Base-by-base conservation (phyloP, 352 stramenopile genomes). In the Globisporangium rhizosaccharum region DNA sequence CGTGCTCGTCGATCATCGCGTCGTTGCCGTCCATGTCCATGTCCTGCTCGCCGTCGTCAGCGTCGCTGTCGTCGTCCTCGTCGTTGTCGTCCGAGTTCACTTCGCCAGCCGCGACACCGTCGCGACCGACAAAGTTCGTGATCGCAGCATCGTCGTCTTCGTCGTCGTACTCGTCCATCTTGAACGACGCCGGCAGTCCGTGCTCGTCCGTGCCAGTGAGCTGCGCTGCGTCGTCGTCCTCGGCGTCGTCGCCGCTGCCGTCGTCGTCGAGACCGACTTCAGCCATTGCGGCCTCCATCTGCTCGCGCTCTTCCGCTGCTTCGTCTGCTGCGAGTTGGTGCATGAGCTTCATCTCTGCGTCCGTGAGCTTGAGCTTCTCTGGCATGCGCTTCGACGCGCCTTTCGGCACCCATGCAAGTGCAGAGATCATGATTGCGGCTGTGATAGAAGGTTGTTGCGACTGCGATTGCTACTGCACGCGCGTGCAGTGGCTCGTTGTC, bases 101-200 rank as follows among this genome's bases (percentile, higher is more conserved):
- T 8, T 74, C 62, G 14, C 73, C 62, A 12, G 49, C 53, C 0
- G 60, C 65, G 50, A 64, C 59, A 23, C 57, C 62, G 36, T 81
- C 73, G 44, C 66, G 67, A 20, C 76, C 73, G 49, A 90, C 66
- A 59, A 90, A 94, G 56, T 83, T 92, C 50, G 83, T 87, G 50
- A 95, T 89, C 33, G 82, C 82, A 11, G 70, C 83, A 48, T 94
- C 84, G 57, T 94, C 76, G 56, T 90, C 84, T 58, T 94, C 84
- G 7, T 94, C 83, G 56, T 95, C 85, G 67, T 96, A 94, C 52
- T 95, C 79, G 61, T 95, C 83, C 83, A 94, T 94, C 63, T 88
- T 87, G 68, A 96, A 92, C 39, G 65, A 78, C 11, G 74, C 57
- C 11, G 85, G 82, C 59, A 91, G 65, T 3, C 76, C 76, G 47